A percentile compares a stretch with the other conserved stretches of the same genome.
These are phyloP conservation scores for Mycena vulgaris DNA, from an alignment of 768 basidiomycete species.

Conservation along the genomic window DNA sequence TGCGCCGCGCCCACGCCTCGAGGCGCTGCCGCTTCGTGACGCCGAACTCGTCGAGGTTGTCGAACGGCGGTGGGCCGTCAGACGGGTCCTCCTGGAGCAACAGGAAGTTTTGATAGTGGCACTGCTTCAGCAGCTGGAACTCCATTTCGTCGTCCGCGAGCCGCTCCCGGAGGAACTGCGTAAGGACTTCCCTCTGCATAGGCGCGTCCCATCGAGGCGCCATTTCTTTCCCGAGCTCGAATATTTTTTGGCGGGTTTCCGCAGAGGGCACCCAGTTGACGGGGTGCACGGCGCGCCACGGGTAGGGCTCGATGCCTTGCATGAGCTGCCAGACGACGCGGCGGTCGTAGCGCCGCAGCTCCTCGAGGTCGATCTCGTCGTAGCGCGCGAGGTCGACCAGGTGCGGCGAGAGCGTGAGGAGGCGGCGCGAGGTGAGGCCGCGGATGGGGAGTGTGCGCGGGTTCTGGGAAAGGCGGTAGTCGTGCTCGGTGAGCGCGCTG, in stretches of 20 bases:
- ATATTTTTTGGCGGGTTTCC: not conserved
- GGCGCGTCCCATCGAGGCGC: not conserved
- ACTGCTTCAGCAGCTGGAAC: not conserved
- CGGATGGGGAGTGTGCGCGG: slow-evolving; percentile 35
- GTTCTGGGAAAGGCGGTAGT: slow-evolving; percentile 24
- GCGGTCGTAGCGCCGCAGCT: slow-evolving; percentile 36
- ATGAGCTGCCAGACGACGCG: slow-evolving; percentile 15
- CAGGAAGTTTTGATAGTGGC: not conserved
- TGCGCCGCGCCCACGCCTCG: slow-evolving; percentile 21
- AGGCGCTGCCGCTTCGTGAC: not conserved
- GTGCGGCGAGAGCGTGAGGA: slow-evolving; percentile 27
- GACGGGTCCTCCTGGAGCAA: not conserved
- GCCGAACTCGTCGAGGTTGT: not conserved
- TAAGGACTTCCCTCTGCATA: not conserved
- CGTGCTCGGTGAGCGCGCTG: not conserved
- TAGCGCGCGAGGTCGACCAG: slow-evolving; percentile 33
- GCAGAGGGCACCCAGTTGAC: slow-evolving; percentile 10
- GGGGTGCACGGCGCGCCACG: slow-evolving; percentile 9
- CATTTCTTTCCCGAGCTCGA: not conserved
- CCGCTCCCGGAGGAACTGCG: not conserved
- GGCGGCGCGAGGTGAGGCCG: slow-evolving; percentile 30
- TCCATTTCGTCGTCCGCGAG: slow-evolving; percentile 13
- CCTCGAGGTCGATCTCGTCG: slow-evolving; percentile 37
- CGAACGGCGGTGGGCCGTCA: no score
- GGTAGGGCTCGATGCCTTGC: slow-evolving; percentile 33